A percentile compares a stretch with the other conserved stretches of the same genome.
These are phyloP conservation scores for Vitis hybrid DNA, from an alignment of 177 flowering plant species.

Conservation along the genomic window DNA sequence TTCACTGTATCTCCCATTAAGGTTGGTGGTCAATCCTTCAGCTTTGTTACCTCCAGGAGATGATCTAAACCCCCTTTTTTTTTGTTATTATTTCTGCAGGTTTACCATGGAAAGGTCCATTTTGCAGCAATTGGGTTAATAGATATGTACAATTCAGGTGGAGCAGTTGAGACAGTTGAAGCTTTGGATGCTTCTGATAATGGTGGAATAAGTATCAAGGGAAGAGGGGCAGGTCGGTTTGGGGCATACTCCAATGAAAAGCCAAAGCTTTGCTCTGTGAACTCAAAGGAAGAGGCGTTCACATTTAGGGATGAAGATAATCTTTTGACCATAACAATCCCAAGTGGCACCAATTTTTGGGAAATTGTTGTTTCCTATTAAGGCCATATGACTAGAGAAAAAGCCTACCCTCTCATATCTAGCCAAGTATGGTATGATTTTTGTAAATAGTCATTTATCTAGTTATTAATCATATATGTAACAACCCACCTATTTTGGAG, in stretches of 20 bases:
- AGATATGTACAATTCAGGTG: slow-evolving; percentile 74
- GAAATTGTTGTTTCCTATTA: slow-evolving; percentile 40
- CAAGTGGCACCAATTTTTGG: slow-evolving; percentile 35
- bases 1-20: slow-evolving; percentile 64
- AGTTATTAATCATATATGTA: too few species aligned
- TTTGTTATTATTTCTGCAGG: slow-evolving; percentile 21
- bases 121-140: slow-evolving; percentile 68
- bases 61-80: background rate
- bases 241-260: slow-evolving; percentile 54
- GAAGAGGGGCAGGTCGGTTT: slow-evolving; percentile 55
- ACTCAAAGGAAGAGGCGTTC: slow-evolving; percentile 34
- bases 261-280: slow-evolving; percentile 42
- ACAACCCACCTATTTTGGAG: too few species aligned
- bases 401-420: too few species aligned
- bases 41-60: background rate
- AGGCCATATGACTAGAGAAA: background rate
- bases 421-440: background rate
- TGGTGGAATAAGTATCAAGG: slow-evolving; percentile 34
- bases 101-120: slow-evolving; percentile 35
- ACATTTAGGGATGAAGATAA: slow-evolving; percentile 28
- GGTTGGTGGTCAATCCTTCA: slow-evolving; percentile 25
- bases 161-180: slow-evolving; percentile 52
- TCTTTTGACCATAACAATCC: slow-evolving; percentile 39
- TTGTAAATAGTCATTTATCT: too few species aligned
- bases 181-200: slow-evolving; percentile 8